Evolutionary conservation across 148 eudicot species (phyloP).

Genomic region (Nepenthes gracilis): DNA sequence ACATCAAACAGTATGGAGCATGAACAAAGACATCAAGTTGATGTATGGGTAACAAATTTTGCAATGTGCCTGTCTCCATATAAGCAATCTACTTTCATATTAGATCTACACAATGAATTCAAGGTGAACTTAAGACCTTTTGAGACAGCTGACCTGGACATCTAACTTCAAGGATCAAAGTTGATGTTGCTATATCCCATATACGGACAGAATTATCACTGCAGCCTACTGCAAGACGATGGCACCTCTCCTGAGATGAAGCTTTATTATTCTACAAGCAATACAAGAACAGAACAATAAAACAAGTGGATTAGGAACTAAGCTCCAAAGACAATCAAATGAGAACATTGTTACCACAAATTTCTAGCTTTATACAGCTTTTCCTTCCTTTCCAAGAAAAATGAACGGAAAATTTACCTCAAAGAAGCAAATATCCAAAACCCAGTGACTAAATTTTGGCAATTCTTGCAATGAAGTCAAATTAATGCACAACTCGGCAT

Average conservation of each 20-base stretch:
- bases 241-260: conserved; percentile 16
- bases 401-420: conserved; percentile 22
- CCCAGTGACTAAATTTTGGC: conserved; percentile 76
- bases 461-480: conserved; percentile 32
- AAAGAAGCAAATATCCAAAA: conserved; percentile 69
- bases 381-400: not conserved
- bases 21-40: too few relatives aligned
- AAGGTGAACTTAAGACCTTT: not conserved
- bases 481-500: conserved; percentile 2
- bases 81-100: not conserved
- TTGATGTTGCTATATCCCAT: conserved; percentile 39
- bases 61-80: not conserved
- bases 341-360: not conserved
- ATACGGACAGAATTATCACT: conserved; percentile 67
- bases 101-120: not conserved
- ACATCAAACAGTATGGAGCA: too few relatives aligned
- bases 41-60: too few relatives aligned
- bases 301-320: not conserved
- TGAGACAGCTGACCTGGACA: conserved; percentile 44
- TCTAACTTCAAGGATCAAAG: conserved; percentile 28
- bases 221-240: conserved; percentile 72
- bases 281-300: conserved; percentile 1
- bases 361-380: not conserved
- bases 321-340: not conserved
- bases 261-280: conserved; percentile 31